These are phyloP conservation scores for Microstegium vimineum DNA, from an alignment of 176 grass and related monocot genomes.

Conservation along the genomic window DNA sequence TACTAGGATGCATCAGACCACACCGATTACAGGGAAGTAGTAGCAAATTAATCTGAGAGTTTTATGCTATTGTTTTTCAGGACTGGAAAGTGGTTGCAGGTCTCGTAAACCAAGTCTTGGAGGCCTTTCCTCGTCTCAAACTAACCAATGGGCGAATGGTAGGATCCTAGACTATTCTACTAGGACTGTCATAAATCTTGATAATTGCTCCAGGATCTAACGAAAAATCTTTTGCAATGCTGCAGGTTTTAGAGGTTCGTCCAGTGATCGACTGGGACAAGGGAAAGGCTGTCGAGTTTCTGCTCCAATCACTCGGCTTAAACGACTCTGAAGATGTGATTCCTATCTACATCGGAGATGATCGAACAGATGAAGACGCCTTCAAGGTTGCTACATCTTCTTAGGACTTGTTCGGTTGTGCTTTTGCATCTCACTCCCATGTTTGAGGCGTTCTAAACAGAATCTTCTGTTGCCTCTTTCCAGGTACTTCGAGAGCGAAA, in stretches of 20 bases:
- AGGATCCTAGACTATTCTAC: not conserved
- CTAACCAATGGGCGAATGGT: slow-evolving; percentile 92
- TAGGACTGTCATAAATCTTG: not conserved
- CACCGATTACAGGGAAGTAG: not conserved
- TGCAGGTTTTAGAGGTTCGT: slow-evolving; percentile 96
- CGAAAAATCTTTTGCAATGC: not conserved
- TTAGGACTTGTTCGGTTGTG: too few species aligned
- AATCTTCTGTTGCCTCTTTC: not conserved
- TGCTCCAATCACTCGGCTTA: slow-evolving; percentile 70
- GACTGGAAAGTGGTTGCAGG: slow-evolving; percentile 60
- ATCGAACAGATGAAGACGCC: slow-evolving; percentile 90
- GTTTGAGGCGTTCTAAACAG: not conserved
- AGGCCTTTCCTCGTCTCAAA: slow-evolving; percentile 63
- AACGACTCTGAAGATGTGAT: slow-evolving; percentile 52
- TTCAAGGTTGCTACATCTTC: slow-evolving; percentile 63
- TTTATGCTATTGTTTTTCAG: slow-evolving; percentile 26
- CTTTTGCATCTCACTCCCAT: not conserved
- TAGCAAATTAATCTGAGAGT: not conserved
- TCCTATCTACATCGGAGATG: slow-evolving; percentile 93
- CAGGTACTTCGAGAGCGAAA: slow-evolving; percentile 64
- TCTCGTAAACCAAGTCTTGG: slow-evolving; percentile 48
- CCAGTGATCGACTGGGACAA: slow-evolving; percentile 96
- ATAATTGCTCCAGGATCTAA: not conserved
- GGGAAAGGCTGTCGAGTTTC: slow-evolving; percentile 87
- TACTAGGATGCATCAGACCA: not conserved